A percentile compares a stretch with the other conserved stretches of the same genome.
Evolutionary conservation across 2,329 filamentous ascomycete genomes (phyloP).

Genomic region (Coniochaeta sp.): DNA sequence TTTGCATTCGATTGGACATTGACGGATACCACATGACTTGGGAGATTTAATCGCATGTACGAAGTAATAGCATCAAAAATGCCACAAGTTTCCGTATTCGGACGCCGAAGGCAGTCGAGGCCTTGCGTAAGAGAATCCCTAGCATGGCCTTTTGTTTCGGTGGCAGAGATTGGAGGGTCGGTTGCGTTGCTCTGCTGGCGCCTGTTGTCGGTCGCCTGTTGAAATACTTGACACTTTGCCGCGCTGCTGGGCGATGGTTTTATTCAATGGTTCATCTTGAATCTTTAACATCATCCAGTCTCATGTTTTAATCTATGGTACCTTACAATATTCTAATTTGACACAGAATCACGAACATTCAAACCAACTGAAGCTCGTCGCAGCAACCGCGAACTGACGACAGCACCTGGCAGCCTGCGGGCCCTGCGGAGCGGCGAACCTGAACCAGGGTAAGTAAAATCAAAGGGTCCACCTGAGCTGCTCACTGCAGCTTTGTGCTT

Average conservation of each 20-base stretch:
- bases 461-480: not conserved
- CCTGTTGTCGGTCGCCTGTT: not conserved
- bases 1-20: not conserved
- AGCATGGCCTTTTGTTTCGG: not conserved
- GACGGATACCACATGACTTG: not conserved
- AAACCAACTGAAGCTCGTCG: too few relatives aligned
- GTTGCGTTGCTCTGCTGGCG: not conserved
- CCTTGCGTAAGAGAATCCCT: not conserved
- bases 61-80: not conserved
- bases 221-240: not conserved
- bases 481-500: not conserved
- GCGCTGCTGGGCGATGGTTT: too few relatives aligned
- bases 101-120: not conserved
- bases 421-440: not conserved
- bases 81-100: not conserved
- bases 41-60: not conserved
- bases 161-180: not conserved
- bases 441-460: not conserved
- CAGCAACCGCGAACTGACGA: not conserved
- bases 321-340: not conserved
- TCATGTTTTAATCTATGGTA: too few relatives aligned
- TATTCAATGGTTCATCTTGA: not conserved
- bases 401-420: not conserved
- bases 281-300: not conserved
- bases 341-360: too few relatives aligned